phyloP scores from a whole-genome alignment of 2,329 filamentous ascomycete genomes.

The Akanthomyces dipterigenus region DNA sequence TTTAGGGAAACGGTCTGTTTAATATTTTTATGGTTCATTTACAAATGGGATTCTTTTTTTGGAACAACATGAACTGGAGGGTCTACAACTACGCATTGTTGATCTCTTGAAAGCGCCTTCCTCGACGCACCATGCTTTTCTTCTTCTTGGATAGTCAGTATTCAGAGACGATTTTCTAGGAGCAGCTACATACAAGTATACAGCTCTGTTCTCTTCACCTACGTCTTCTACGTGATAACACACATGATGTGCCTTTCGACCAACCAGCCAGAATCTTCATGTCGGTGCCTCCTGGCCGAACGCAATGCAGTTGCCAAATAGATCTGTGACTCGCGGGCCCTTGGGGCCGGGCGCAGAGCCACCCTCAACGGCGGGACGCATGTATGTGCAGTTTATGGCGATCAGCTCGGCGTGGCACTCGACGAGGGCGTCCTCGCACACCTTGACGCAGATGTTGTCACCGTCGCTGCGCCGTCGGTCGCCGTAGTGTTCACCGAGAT shows the following conservation, averaged over 20 bases:
- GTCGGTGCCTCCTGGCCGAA: conserved; percentile 12
- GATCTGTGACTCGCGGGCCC: conserved; percentile 15
- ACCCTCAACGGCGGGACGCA: conserved; percentile 16
- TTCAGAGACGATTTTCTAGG: neutral
- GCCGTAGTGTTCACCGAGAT: conserved; percentile 18
- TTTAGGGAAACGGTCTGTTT: neutral
- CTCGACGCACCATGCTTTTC: neutral
- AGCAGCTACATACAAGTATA: neutral
- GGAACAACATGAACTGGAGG: neutral
- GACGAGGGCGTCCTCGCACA: conserved; percentile 1
- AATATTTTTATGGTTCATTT: neutral
- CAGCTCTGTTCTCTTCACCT: neutral
- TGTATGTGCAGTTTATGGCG: conserved; percentile 15
- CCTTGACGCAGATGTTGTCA: conserved; percentile 12
- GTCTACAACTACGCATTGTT: neutral
- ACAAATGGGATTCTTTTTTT: neutral
- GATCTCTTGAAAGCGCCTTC: neutral
- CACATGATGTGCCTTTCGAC: no score
- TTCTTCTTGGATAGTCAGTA: neutral
- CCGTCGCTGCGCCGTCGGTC: no score
- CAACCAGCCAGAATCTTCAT: neutral
- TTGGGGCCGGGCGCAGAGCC: neutral
- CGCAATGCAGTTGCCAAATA: conserved; percentile 16
- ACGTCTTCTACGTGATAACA: neutral
- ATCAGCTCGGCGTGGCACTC: conserved; percentile 14